Base-by-base conservation (phyloP, 371 early-diverging fungal species). In the Parasitella parasitica region DNA sequence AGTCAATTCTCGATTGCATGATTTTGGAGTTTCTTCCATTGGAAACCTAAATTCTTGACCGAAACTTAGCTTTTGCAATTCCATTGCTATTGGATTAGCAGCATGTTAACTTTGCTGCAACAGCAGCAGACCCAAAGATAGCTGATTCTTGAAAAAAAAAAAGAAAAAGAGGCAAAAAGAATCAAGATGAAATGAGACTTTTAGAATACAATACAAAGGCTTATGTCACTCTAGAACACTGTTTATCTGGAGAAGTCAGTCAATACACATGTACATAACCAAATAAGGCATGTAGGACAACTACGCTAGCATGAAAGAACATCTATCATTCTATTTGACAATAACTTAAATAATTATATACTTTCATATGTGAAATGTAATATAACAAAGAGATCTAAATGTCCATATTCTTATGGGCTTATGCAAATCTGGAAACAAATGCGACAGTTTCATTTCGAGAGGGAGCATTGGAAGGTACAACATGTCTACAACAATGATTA, bases 391-490 rank as follows among this genome's bases (percentile, higher is more conserved):
- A 41, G 1, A 24, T 48, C 24, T 48, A 48, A 13, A 26, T 48
- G 15, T 48, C 8, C 11, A 26, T 65, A 26, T 34, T 57, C 32
- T n/a, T 39, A 53, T 48, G 4, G 8, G 7, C 20, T 18, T 20
- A 41, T 41, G 20, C 41, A 56, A 80, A 83, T 41, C 75, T 78
- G 62, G 75, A 67, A 8, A 90, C 83, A 71, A 85, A 90, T 3
- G 82, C 83, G 56, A 78, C 71, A 55, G 82, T 81, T 38, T 75
- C 76, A 38, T 83, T 77, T 24, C 89, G 73, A 61, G 83, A 81
- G 13, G 80, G 84, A 6, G 87, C 86, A 61, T 83, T 85, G 1
- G 86, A 86, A 15, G 91, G 88, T 6, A 90, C 75, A 52, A 87
- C 85, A 59, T 90, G 91, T 2, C 89, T 86, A 57, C 26, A 51